Conservation (phyloP, 2,329 filamentous ascomycete genomes). For the Trichoderma atroviride region DNA sequence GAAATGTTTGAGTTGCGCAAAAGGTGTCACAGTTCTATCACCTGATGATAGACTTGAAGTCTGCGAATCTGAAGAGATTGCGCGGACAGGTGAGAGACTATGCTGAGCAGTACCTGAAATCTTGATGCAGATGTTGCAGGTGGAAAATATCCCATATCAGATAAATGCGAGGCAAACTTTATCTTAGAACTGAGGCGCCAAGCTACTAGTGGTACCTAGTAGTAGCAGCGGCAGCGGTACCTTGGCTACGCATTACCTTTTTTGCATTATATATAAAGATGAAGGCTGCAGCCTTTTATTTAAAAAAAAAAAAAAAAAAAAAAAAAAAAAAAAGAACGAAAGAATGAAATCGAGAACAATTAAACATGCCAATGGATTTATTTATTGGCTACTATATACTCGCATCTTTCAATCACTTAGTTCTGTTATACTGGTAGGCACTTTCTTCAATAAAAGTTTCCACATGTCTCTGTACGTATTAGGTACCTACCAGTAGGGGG, state of each 20-base stretch:
- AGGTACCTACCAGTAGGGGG: background rate
- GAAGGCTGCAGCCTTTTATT: background rate
- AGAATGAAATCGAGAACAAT: too few relatives aligned
- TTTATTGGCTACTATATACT: background rate
- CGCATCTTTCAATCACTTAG: background rate
- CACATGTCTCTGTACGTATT: background rate
- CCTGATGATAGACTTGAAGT: background rate
- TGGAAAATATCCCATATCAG: background rate
- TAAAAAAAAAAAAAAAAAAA: too few relatives aligned
- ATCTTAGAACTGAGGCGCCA: background rate
- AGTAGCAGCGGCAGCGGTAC: background rate
- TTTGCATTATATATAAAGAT: background rate
- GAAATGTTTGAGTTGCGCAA: background rate
- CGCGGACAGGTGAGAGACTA: background rate
- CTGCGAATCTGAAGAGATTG: background rate
- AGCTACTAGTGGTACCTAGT: background rate
- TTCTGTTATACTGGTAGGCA: background rate
- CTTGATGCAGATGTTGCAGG: background rate
- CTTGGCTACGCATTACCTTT: background rate
- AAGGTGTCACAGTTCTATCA: too few relatives aligned
- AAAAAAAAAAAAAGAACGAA: too few relatives aligned
- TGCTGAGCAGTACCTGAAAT: background rate
- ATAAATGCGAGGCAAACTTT: conserved; percentile 2
- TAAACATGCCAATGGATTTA: background rate
- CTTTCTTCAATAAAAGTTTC: background rate